phyloP scores from a whole-genome alignment of 1,284 basidiomycete genomes.

The Tilletia walkeri region DNA sequence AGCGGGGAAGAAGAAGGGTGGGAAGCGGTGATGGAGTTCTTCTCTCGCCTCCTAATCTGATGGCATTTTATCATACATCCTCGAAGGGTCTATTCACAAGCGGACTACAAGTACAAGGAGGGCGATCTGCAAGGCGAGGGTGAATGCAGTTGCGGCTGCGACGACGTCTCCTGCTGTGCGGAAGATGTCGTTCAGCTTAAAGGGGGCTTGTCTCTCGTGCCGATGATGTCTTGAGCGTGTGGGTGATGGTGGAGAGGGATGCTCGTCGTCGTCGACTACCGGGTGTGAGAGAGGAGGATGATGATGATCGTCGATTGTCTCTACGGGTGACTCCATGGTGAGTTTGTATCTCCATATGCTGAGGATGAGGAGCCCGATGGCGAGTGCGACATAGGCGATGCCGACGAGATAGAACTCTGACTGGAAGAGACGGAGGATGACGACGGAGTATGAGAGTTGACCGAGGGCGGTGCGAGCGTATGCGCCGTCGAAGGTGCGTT shows the following conservation, averaged over 20 bases:
- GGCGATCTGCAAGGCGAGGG: slow-evolving; percentile 10
- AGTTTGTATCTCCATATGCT: slow-evolving; percentile 10
- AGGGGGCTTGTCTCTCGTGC: too few relatives aligned
- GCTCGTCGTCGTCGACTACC: background rate
- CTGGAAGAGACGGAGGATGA: slow-evolving; percentile 71
- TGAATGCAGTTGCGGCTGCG: slow-evolving; percentile 6
- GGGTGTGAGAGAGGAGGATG: background rate
- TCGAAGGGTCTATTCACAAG: background rate
- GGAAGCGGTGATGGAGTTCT: background rate
- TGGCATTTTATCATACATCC: too few relatives aligned
- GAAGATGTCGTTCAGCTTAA: background rate
- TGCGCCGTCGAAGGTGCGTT: slow-evolving; percentile 76
- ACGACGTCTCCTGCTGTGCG: slow-evolving; percentile 5
- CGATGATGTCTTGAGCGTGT: too few relatives aligned
- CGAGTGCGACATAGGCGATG: slow-evolving; percentile 1
- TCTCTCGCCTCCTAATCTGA: too few relatives aligned
- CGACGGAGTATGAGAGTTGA: slow-evolving; percentile 71
- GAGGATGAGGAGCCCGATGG: background rate
- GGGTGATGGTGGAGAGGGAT: background rate
- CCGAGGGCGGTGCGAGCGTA: slow-evolving; percentile 73
- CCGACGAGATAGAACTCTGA: slow-evolving; percentile 35
- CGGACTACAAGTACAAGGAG: slow-evolving; percentile 8
- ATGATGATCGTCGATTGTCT: background rate
- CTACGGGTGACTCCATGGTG: slow-evolving; percentile 8
- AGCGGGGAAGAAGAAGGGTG: slow-evolving; percentile 14